phyloP scores from a whole-genome alignment of 768 basidiomycete species.

The Ramaria sp. region DNA sequence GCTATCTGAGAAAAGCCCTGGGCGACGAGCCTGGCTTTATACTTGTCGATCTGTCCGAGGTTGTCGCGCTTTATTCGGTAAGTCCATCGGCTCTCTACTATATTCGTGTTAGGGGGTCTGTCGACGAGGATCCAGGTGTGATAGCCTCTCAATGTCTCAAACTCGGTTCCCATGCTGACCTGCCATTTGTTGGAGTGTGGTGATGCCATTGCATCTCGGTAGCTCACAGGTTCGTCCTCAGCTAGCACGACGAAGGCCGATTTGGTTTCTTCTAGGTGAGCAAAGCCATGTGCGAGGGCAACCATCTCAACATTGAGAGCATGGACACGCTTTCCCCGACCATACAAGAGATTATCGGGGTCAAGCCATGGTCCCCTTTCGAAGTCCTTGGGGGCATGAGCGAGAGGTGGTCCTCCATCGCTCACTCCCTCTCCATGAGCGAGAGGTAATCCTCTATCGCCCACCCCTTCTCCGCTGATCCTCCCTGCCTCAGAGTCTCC shows the following conservation, averaged over 20 bases:
- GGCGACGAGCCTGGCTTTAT: slow-evolving; percentile 19
- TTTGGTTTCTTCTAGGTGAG: neutral
- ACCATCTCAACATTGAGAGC: neutral
- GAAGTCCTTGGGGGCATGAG: neutral
- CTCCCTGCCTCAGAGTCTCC: too few relatives aligned
- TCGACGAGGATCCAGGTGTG: slow-evolving; percentile 14
- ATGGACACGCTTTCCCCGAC: neutral
- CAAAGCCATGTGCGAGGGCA: neutral
- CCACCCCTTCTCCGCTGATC: too few relatives aligned
- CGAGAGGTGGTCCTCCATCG: too few relatives aligned
- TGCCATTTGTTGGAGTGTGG: slow-evolving; percentile 14
- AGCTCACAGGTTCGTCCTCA: neutral
- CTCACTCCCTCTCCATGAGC: too few relatives aligned
- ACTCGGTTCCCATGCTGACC: slow-evolving; percentile 15
- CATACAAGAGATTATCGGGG: neutral
- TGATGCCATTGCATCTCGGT: slow-evolving; percentile 10
- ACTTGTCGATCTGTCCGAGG: slow-evolving; percentile 13
- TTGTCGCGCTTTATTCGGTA: slow-evolving; percentile 16
- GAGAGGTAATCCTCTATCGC: too few relatives aligned
- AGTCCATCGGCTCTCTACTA: slow-evolving; percentile 16
- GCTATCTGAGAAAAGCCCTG: slow-evolving; percentile 16
- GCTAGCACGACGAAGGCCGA: neutral
- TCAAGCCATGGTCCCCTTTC: neutral
- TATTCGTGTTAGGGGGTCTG: slow-evolving; percentile 11
- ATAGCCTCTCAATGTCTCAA: slow-evolving; percentile 13